These are phyloP conservation scores for Achaetomium macrosporum DNA, from an alignment of 2,329 filamentous ascomycete genomes.

Conservation along the genomic window DNA sequence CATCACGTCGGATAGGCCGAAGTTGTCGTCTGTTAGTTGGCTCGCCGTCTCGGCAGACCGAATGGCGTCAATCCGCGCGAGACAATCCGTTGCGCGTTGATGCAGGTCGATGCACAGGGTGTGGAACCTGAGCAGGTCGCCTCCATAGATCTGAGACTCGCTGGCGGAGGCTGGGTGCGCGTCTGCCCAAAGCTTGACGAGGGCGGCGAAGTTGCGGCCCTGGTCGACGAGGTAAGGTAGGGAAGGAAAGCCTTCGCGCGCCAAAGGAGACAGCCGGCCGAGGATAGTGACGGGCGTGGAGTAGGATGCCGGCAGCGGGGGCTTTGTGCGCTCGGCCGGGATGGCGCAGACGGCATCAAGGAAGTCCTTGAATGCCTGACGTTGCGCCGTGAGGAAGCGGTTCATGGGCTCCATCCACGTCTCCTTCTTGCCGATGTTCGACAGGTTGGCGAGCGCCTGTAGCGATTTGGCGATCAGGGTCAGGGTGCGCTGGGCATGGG, in stretches of 20 bases:
- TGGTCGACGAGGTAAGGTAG: slow-evolving; percentile 91
- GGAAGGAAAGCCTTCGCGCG: slow-evolving; percentile 86
- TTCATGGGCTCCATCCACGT: slow-evolving; percentile 99
- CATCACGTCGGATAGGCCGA: slow-evolving; percentile 41
- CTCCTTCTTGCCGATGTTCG: slow-evolving; percentile 88
- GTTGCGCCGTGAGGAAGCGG: slow-evolving; percentile 68
- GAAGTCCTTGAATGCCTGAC: slow-evolving; percentile 76
- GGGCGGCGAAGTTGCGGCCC: slow-evolving; percentile 72
- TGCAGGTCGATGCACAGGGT: slow-evolving; percentile 46
- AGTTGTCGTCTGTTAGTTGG: slow-evolving; percentile 21
- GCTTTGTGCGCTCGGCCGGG: slow-evolving; percentile 60
- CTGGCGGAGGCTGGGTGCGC: slow-evolving; percentile 33
- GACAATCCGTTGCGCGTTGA: slow-evolving; percentile 45
- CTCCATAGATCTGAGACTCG: slow-evolving; percentile 38
- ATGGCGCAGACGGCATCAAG: slow-evolving; percentile 84
- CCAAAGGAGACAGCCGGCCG: slow-evolving; percentile 69
- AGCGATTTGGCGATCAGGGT: slow-evolving; percentile 90
- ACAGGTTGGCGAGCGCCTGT: slow-evolving; percentile 85
- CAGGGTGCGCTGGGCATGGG: slow-evolving; percentile 76
- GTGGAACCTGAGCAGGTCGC: slow-evolving; percentile 50
- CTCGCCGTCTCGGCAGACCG: slow-evolving; percentile 36
- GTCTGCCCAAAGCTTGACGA: slow-evolving; percentile 77
- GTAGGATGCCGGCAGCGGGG: slow-evolving; percentile 73
- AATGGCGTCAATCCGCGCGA: slow-evolving; percentile 42
- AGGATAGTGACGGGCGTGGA: slow-evolving; percentile 89